Percentiles rank a stretch among this genome's conserved stretches.
Conservation (phyloP, 2,329 filamentous ascomycete species). For the Chalaropsis thielavioides region DNA sequence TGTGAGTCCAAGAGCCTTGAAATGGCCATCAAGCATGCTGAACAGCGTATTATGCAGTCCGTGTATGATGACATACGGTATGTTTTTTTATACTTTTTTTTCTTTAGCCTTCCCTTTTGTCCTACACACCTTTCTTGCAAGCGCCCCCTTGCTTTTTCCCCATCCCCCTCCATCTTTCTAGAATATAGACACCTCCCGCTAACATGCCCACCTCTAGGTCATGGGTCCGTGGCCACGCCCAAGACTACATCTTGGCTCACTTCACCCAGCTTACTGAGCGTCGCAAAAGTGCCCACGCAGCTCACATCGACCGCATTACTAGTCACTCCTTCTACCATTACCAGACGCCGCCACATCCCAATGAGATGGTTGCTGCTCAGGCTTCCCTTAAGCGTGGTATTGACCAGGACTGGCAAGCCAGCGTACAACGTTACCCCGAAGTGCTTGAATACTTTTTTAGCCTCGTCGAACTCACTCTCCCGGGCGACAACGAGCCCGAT, state of each 20-base stretch:
- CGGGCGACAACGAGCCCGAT: conserved; percentile 43
- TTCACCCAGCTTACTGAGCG: conserved; percentile 47
- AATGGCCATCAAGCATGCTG: conserved; percentile 47
- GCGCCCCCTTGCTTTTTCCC: neutral
- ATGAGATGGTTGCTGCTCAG: conserved; percentile 50
- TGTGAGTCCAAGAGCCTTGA: conserved; percentile 54
- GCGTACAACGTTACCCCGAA: conserved; percentile 63
- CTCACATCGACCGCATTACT: conserved; percentile 41
- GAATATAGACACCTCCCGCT: neutral
- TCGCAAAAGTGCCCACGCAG: conserved; percentile 42
- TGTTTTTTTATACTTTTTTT: conserved; percentile 19
- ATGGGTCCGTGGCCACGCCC: conserved; percentile 51
- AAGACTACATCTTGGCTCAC: conserved; percentile 54
- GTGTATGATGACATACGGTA: conserved; percentile 52
- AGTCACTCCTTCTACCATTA: conserved; percentile 44
- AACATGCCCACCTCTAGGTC: conserved; percentile 28
- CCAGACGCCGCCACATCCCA: conserved; percentile 41
- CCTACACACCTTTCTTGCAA: neutral
- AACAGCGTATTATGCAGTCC: conserved; percentile 47
- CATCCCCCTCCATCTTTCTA: neutral
- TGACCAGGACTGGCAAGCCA: conserved; percentile 64
- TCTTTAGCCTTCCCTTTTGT: too few relatives aligned
- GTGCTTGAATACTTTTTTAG: conserved; percentile 71
- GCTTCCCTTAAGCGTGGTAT: conserved; percentile 55
- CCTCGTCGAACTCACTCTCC: conserved; percentile 51